Percentiles rank a stretch among this genome's conserved stretches.
phyloP scores from a whole-genome alignment of 2,329 filamentous ascomycete genomes.

The Nannizziopsis barbatae region DNA sequence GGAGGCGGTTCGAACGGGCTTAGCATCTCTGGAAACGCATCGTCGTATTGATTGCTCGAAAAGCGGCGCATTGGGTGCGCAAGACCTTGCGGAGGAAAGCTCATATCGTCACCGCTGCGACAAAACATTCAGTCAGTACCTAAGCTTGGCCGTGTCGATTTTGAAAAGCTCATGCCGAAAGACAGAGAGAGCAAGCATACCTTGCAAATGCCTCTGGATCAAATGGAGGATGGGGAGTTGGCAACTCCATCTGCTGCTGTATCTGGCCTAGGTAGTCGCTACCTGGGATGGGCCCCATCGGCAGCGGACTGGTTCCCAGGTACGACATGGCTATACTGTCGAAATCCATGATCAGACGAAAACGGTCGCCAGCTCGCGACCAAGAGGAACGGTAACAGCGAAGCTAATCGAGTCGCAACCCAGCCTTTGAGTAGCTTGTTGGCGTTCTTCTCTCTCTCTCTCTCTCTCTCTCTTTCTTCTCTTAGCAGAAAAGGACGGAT shows the following conservation, averaged over 20 bases:
- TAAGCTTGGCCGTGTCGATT: constrained; percentile 17
- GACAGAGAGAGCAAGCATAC: constrained; percentile 29
- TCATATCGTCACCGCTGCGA: constrained; percentile 42
- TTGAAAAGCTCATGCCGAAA: constrained; percentile 14
- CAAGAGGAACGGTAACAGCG: not conserved
- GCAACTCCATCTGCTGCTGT: constrained; percentile 41
- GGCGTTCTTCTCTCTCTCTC: no score
- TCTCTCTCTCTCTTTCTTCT: no score
- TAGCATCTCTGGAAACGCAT: constrained; percentile 40
- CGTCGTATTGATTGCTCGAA: constrained; percentile 36
- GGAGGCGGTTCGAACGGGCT: constrained; percentile 30
- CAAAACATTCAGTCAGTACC: not conserved
- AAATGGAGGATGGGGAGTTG: constrained; percentile 50
- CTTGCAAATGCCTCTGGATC: constrained; percentile 51
- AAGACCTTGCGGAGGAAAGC: constrained; percentile 37
- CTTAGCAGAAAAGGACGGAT: constrained; percentile 1
- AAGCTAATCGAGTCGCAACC: constrained; percentile 2
- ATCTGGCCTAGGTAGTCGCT: constrained; percentile 40
- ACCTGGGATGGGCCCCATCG: constrained; percentile 43
- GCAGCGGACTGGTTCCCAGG: constrained; percentile 46
- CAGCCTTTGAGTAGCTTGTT: constrained; percentile 3
- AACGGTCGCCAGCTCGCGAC: constrained; percentile 11
- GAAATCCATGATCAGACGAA: constrained; percentile 40
- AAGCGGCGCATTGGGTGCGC: constrained; percentile 39
- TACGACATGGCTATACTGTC: constrained; percentile 55